Evolutionary conservation across 2,329 filamentous ascomycete genomes (phyloP).

Genomic region (Xylariaceae sp.): DNA sequence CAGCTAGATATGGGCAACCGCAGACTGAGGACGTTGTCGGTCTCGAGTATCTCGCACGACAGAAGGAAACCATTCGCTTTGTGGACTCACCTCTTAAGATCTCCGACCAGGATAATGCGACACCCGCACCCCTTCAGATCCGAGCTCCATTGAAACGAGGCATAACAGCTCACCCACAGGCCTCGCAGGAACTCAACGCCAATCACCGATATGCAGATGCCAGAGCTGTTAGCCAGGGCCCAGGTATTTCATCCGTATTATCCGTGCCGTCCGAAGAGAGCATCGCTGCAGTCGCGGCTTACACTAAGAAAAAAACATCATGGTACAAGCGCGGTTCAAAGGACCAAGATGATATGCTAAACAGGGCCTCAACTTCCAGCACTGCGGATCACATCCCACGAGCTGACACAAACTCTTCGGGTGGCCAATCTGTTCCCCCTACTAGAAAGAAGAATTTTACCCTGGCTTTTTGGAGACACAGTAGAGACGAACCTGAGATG

Average conservation of each 20-base stretch:
- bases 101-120: conserved; percentile 28
- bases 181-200: conserved; percentile 17
- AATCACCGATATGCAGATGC: conserved; percentile 28
- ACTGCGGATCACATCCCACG: conserved; percentile 19
- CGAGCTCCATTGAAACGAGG: conserved; percentile 35
- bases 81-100: conserved; percentile 45
- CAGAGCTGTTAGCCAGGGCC: conserved; percentile 9
- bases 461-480: conserved; percentile 53
- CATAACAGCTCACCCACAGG: conserved; percentile 9
- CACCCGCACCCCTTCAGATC: conserved; percentile 39
- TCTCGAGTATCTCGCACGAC: conserved; percentile 43
- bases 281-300: conserved; percentile 19
- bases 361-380: conserved; percentile 10
- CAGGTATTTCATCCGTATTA: conserved; percentile 18
- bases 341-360: conserved; percentile 26
- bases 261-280: conserved; percentile 20
- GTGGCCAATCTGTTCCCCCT: conserved; percentile 13
- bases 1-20: conserved; percentile 23
- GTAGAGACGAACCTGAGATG: conserved; percentile 40
- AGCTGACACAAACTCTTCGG: conserved; percentile 21
- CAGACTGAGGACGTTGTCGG: conserved; percentile 19
- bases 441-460: conserved; percentile 48
- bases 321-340: conserved; percentile 52
- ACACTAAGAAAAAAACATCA: conserved; percentile 43
- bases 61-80: conserved; percentile 51